Base-by-base conservation (phyloP, 1,139 yeast genomes). In the Magnusiomyces suaveolens region DNA sequence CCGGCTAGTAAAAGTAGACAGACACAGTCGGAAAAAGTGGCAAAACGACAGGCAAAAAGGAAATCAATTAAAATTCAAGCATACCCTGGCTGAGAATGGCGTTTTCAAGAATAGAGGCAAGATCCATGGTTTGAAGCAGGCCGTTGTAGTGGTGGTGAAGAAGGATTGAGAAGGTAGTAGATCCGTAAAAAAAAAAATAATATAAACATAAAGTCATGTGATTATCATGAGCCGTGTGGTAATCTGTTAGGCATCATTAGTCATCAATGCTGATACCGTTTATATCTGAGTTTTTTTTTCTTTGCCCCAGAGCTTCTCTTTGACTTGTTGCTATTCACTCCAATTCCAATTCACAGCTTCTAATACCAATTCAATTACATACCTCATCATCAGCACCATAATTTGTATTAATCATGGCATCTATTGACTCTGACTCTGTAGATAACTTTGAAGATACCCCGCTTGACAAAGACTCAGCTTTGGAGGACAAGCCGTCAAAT, bases 31-130 rank as follows among this genome's bases (percentile, higher is more conserved):
- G n/a, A 38, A 38, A n/a, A 38, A n/a, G 10, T 10, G 18, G n/a
- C 16, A 6, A 38, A 38, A 4, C 8, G 18, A 38, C n/a, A 4
- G n/a, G 10, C 20, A 38, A 10, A 12, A 38, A n/a, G 10, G 43
- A 18, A 38, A 38, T 16, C 14, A 14, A 14, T 14, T 18, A 12
- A 6, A 21, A 39, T 39, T 26, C 23, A n/a, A 1, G 43, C 60
- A 16, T 54, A 57, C 60, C 60, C 23, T 57, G 56, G 54, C 68
- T 67, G 52, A 64, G 62, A 51, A 67, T 63, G 58, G 96, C 95
- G 66, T 84, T 83, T 69, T 87, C 94, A 66, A 88, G 79, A 58
- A 85, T 75, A 63, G 79, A 78, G 61, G 83, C 82, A 66, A 87
- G 82, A 71, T 87, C 88, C 84, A 82, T 82, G 50, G 21, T 57